Evolutionary conservation across 805 yeast genomes (phyloP), one percentile per base, ranked within the genome.

Genomic region (Yamadazyma takamatsuzukensis): DNA sequence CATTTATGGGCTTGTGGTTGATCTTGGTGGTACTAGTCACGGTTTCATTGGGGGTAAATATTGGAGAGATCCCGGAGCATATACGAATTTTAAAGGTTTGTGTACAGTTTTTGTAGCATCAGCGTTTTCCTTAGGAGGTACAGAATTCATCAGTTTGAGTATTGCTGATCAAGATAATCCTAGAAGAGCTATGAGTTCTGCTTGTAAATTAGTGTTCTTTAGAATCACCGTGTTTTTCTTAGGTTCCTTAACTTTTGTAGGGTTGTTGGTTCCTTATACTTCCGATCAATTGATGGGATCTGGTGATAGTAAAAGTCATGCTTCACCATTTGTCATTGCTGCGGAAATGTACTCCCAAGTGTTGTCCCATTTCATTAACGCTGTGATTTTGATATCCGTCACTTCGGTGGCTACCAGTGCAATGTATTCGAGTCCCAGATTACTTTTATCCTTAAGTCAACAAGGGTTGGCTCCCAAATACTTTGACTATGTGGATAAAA

Each of bases 291-390:
- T 64, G 29, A 49, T 64, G 63, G 68, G 69, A 12, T 39, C 59
- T 4, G 46, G 47, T 4, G 59, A 59, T 21, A 45, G 56, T 25
- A 49, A 52, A 12, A 40, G 64, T 24, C 54, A 56, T 36, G 69
- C 70, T 4, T 64, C 70, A 21, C 70, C 72, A 4, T 65, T 46
- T 38, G 72, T 65, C 11, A 46, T 65, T 32, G 69, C 72, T 30
- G 68, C 65, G 33, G 60, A 58, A 27, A 41, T 53, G n/a, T 68
- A 64, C 33, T 58, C 64, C 27, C 41, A 41, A 15, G 70, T 54
- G 5, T 58, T 63, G 35, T 63, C 69, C n/a, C 57, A 62, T 30
- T 60, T 65, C 40, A 61, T 65, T 45, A 65, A 65, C 36, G 57
- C 70, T 14, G 63, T 62, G 21, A 64, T 65, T 33, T 54, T 65